A percentile compares a stretch with the other conserved stretches of the same genome.
Evolutionary conservation across 2,329 filamentous ascomycete species (phyloP).

Genomic region (Fusarium sp.): DNA sequence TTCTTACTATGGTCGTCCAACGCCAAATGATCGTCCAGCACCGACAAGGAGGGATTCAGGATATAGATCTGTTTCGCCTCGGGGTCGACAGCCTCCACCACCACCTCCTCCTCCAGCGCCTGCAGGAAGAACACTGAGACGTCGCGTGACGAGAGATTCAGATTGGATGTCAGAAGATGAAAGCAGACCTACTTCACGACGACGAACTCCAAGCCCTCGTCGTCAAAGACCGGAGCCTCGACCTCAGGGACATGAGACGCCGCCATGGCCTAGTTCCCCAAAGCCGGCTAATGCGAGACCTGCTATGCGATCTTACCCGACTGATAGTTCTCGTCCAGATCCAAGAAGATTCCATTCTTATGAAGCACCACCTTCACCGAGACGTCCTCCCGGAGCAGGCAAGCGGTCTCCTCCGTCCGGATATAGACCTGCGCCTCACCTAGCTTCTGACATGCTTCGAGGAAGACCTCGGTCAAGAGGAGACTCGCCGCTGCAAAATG

Average conservation of each 20-base stretch:
- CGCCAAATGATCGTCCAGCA: slow-evolving; percentile 18
- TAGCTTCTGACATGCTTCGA: slow-evolving; percentile 20
- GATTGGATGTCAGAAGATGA: slow-evolving; percentile 43
- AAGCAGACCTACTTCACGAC: slow-evolving; percentile 28
- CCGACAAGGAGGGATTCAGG: slow-evolving; percentile 12
- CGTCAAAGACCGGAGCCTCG: slow-evolving; percentile 7
- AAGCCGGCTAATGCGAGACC: slow-evolving; percentile 12
- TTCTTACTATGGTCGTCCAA: slow-evolving; percentile 30
- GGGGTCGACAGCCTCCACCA: slow-evolving; percentile 15
- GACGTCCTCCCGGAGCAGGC: not conserved
- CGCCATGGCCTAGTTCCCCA: slow-evolving; percentile 3
- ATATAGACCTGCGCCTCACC: slow-evolving; percentile 20
- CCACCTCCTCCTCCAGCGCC: slow-evolving; percentile 2
- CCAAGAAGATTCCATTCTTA: slow-evolving; percentile 31
- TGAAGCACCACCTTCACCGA: slow-evolving; percentile 25
- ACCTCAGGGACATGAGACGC: slow-evolving; percentile 4
- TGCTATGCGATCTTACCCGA: slow-evolving; percentile 28
- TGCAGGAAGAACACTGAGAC: slow-evolving; percentile 12
- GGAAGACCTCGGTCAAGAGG: slow-evolving; percentile 31
- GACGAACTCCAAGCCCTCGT: slow-evolving; percentile 23
- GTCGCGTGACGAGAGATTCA: slow-evolving; percentile 38
- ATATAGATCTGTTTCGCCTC: slow-evolving; percentile 38
- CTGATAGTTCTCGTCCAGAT: slow-evolving; percentile 29
- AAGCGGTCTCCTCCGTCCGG: slow-evolving; percentile 25
- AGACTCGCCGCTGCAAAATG: slow-evolving; percentile 1